Conservation (phyloP, 2,329 filamentous ascomycete species). For the Scedosporium aurantiacum region DNA sequence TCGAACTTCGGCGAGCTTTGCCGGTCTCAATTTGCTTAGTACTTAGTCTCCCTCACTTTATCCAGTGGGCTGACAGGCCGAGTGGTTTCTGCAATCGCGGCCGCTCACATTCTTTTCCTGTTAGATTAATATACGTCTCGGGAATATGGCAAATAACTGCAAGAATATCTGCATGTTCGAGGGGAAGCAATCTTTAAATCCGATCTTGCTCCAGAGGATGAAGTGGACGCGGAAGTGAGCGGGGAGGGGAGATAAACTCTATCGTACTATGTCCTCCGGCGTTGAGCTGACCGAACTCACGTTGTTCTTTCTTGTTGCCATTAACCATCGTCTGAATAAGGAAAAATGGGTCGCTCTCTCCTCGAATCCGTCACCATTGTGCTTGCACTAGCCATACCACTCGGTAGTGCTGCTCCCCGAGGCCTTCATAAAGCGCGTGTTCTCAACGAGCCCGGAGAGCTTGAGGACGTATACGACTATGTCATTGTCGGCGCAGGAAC, state of each 20-base stretch:
- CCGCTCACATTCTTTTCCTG: background rate
- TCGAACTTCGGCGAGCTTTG: background rate
- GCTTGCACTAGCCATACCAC: background rate
- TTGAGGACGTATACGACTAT: constrained; percentile 12
- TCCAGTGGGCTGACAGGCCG: background rate
- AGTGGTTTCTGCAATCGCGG: background rate
- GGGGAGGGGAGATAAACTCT: background rate
- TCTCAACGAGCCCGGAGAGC: background rate
- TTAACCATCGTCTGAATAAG: too few relatives aligned
- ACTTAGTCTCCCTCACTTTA: background rate
- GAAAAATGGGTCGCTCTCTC: background rate
- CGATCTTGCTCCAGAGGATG: background rate
- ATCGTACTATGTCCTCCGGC: background rate
- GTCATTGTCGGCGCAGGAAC: constrained; percentile 15
- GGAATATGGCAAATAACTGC: background rate
- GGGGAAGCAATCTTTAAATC: background rate
- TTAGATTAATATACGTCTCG: background rate
- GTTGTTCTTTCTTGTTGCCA: too few relatives aligned
- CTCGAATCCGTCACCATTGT: background rate
- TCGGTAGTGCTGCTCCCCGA: background rate
- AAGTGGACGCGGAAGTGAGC: background rate
- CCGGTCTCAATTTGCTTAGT: background rate
- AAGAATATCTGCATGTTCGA: background rate
- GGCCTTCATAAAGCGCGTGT: constrained; percentile 4
- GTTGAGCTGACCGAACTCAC: background rate